Evolutionary conservation across 495 filamentous ascomycete genomes (phyloP), one percentile per base, ranked within the genome.

Genomic region (Aspergillus panamensis): DNA sequence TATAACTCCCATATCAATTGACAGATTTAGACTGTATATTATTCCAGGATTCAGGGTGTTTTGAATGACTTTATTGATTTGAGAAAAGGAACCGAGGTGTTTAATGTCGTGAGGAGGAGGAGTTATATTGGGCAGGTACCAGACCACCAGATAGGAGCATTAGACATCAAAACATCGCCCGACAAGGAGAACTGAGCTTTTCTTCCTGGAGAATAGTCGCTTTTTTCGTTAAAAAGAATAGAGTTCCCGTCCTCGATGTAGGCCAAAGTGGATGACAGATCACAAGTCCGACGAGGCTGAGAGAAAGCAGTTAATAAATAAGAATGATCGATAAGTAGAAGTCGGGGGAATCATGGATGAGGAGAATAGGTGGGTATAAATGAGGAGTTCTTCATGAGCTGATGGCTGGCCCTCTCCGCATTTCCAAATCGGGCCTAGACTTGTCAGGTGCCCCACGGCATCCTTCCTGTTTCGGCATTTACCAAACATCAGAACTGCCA

Each of bases 41-140:
- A 13, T 39, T 3, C 35, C 35, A 13, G 14, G 35, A 8, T 39
- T n/a, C 3, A 49, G 13, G 29, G 25, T 4, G 25, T 29, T 31
- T 48, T 14, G 8, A 49, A 13, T 30, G 13, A 49, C 10, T 10
- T 13, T 49, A 49, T 32, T 9, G 56, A 25, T 6, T 8, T 14
- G 32, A 8, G 31, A 19, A 14, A 42, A 29, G 31, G 8, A 49
- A 31, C 31, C 9, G 51, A 35, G 39, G 29, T 21, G 17, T 53
- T 14, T 43, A 29, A 9, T 17, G 9, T 14, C 21, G 32, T 37
- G 44, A 31, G 12, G 35, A 31, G 12, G 35, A 32, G 31, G 29
- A 52, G 55, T 39, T 51, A 5, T n/a, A 30, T 13, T 39, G 32
- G 39, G 56, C 48, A 47, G 55, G 51, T 51, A 58, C 48, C 55